These are phyloP conservation scores for Mycena amicta DNA, from an alignment of 768 basidiomycete species.

Conservation along the genomic window DNA sequence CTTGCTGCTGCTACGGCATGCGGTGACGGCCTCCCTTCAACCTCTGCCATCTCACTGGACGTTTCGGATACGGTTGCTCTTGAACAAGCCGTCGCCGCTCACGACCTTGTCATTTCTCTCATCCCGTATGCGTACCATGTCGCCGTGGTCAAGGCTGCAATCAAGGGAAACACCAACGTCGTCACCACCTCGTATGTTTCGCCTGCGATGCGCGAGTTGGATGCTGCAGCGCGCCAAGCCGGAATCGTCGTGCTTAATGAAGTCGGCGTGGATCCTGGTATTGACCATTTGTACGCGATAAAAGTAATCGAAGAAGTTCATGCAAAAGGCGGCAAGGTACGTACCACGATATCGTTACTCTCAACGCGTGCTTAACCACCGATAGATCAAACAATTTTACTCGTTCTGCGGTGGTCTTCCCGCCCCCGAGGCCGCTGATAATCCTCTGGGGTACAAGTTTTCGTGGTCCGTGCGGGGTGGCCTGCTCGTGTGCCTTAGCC, in stretches of 20 bases:
- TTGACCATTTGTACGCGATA: conserved; percentile 91
- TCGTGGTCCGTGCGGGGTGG: conserved; percentile 98
- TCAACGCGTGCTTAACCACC: too few relatives aligned
- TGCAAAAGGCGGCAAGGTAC: conserved; percentile 80
- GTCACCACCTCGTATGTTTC: conserved; percentile 97
- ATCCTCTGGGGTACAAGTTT: conserved; percentile 99
- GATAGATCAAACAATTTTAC: conserved; percentile 79
- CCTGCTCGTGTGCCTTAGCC: conserved; percentile 90
- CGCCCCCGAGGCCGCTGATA: conserved; percentile 86
- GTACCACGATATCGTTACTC: too few relatives aligned
- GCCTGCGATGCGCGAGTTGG: conserved; percentile 85
- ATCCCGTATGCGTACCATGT: conserved; percentile 95
- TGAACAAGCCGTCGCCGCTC: conserved; percentile 79
- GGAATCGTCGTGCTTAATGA: conserved; percentile 97
- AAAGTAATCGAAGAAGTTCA: conserved; percentile 95
- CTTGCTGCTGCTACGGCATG: conserved; percentile 74
- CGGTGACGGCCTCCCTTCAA: conserved; percentile 64
- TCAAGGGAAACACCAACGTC: conserved; percentile 86
- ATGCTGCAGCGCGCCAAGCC: conserved; percentile 78
- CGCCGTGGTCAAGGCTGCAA: conserved; percentile 87
- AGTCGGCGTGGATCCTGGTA: conserved; percentile 95
- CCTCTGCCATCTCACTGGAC: conserved; percentile 80
- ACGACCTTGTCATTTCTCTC: conserved; percentile 94
- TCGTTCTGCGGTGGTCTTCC: conserved; percentile 97
- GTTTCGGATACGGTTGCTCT: conserved; percentile 72